Percentiles rank a stretch among this genome's conserved stretches.
phyloP scores from a whole-genome alignment of 1,284 basidiomycete species.

The Heimioporus punctisporus region DNA sequence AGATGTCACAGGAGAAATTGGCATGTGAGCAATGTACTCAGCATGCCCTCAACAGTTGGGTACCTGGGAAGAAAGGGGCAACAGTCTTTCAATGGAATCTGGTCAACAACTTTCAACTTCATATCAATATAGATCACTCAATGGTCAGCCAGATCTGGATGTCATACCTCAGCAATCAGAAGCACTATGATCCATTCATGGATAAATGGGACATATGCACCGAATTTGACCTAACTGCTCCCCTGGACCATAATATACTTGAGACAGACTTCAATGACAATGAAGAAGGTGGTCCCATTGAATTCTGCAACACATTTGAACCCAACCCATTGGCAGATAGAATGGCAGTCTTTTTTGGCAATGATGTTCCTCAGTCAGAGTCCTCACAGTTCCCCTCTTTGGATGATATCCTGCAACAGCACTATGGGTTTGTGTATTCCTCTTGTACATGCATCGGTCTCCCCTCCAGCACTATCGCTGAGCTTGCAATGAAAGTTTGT shows the following conservation, averaged over 20 bases:
- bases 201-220: not conserved
- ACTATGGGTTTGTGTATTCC: not conserved
- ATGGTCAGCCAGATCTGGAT: not conserved
- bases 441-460: not conserved
- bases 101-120: not conserved
- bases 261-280: not conserved
- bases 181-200: not conserved
- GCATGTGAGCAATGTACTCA: not conserved
- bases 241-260: not conserved
- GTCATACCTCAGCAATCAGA: not conserved
- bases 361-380: not conserved
- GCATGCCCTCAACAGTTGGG: not conserved
- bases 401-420: not conserved
- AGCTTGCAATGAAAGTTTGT: not conserved
- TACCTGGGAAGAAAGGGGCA: not conserved
- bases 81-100: not conserved
- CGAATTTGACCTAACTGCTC: not conserved
- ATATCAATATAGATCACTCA: not conserved
- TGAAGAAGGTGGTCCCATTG: not conserved
- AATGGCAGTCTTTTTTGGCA: not conserved
- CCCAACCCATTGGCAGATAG: not conserved
- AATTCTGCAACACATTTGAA: too few relatives aligned
- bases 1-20: not conserved
- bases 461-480: not conserved
- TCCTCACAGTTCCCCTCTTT: not conserved